A percentile compares a stretch with the other conserved stretches of the same genome.
Conservation (phyloP, 768 basidiomycete genomes). For the Imleria badia region DNA sequence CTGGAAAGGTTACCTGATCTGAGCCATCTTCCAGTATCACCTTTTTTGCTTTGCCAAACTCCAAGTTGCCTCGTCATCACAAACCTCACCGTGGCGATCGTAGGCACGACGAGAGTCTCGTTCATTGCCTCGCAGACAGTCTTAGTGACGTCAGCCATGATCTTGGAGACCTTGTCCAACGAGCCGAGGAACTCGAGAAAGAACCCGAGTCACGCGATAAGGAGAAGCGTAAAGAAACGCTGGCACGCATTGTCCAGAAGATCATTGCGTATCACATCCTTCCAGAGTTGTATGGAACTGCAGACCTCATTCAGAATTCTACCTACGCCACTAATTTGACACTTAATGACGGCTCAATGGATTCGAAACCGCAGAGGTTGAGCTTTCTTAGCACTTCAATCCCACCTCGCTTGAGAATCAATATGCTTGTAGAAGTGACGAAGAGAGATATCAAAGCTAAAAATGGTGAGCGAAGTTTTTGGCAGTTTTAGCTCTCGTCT, state of each 20-base stretch:
- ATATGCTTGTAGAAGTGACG: conserved; percentile 7
- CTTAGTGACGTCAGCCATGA: background rate
- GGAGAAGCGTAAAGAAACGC: conserved; percentile 50
- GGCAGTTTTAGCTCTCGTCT: background rate
- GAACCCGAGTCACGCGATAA: conserved; percentile 44
- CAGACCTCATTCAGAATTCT: conserved; percentile 48
- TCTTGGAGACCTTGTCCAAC: conserved; percentile 10
- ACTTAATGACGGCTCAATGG: conserved; percentile 42
- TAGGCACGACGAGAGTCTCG: background rate
- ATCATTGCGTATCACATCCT: conserved; percentile 43
- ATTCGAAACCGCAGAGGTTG: conserved; percentile 46
- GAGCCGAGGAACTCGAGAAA: conserved; percentile 38
- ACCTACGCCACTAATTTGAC: conserved; percentile 52
- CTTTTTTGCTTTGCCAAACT: conserved; percentile 14
- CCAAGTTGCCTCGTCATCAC: background rate
- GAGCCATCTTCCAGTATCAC: conserved; percentile 2
- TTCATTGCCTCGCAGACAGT: background rate
- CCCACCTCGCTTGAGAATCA: conserved; percentile 34
- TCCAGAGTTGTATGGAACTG: conserved; percentile 41
- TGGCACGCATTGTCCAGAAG: conserved; percentile 54
- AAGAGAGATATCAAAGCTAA: conserved; percentile 7
- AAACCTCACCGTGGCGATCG: background rate
- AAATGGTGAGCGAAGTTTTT: conserved; percentile 4
- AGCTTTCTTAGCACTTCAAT: conserved; percentile 35
- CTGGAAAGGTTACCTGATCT: background rate